phyloP scores from a whole-genome alignment of 352 stramenopile species.

The Globisporangium irregulare region DNA sequence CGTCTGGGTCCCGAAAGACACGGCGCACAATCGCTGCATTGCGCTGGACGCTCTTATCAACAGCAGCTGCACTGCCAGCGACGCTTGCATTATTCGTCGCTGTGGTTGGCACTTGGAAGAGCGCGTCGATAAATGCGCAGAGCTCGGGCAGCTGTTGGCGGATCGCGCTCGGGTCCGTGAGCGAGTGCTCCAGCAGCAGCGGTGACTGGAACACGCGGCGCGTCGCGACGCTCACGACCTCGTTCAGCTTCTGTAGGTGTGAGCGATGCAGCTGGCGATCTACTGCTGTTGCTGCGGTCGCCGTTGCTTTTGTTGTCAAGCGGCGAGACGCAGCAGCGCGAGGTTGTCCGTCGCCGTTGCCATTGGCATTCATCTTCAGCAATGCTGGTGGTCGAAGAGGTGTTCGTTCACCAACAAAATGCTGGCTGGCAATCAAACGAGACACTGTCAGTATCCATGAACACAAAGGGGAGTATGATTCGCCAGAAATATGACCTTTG shows the following conservation, averaged over 20 bases:
- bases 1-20: slow-evolving; percentile 38
- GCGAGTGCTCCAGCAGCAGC: slow-evolving; percentile 20
- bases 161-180: slow-evolving; percentile 27
- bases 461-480: background rate
- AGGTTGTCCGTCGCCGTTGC: background rate
- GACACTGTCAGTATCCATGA: background rate
- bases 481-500: background rate
- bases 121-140: slow-evolving; percentile 31
- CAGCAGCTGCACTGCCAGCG: background rate
- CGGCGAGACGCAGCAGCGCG: background rate
- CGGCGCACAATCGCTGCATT: slow-evolving; percentile 16
- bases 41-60: background rate
- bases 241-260: slow-evolving; percentile 30
- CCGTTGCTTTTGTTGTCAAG: background rate
- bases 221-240: slow-evolving; percentile 39
- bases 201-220: slow-evolving; percentile 50
- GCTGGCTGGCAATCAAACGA: background rate
- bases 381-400: background rate
- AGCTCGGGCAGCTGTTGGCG: slow-evolving; percentile 41
- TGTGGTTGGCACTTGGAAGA: slow-evolving; percentile 14
- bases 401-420: background rate
- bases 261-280: slow-evolving; percentile 2
- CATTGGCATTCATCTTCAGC: background rate
- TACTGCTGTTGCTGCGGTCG: background rate
- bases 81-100: background rate